Conservation (phyloP, 2,329 filamentous ascomycete genomes). For the Metarhizium guizhouense region DNA sequence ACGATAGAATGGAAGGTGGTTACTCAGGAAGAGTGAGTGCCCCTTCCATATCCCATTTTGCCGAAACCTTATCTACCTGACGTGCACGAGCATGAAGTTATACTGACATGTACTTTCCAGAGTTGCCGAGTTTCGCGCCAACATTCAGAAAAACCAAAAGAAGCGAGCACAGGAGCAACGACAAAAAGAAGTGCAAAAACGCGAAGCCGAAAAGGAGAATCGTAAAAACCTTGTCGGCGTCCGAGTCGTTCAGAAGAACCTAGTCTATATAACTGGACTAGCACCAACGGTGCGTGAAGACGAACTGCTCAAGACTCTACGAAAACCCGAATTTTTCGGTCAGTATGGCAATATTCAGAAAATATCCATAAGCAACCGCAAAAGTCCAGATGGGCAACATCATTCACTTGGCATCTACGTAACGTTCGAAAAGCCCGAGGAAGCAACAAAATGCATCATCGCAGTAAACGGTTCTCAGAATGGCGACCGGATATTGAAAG, state of each 20-base stretch:
- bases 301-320: conserved; percentile 79
- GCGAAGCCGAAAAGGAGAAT: conserved; percentile 90
- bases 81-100: not conserved
- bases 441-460: conserved; percentile 81
- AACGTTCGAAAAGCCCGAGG: conserved; percentile 88
- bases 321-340: conserved; percentile 89
- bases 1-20: conserved; percentile 96
- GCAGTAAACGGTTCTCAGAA: conserved; percentile 91
- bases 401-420: conserved; percentile 95
- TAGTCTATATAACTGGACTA: conserved; percentile 94
- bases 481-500: conserved; percentile 76
- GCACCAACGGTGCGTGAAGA: conserved; percentile 90
- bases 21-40: conserved; percentile 81
- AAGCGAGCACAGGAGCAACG: conserved; percentile 73
- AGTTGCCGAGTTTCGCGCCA: conserved; percentile 65
- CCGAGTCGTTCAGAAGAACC: conserved; percentile 93
- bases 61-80: not conserved
- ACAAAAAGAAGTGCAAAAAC: conserved; percentile 93
- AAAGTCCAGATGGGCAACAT: conserved; percentile 64
- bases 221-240: conserved; percentile 94
- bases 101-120: conserved; percentile 28
- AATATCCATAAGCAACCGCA: conserved; percentile 95
- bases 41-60: not conserved
- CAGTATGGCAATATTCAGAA: conserved; percentile 98
- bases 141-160: conserved; percentile 85